These are phyloP conservation scores for Ceratocystis lukuohia DNA, from an alignment of 2,329 filamentous ascomycete genomes.

Conservation along the genomic window DNA sequence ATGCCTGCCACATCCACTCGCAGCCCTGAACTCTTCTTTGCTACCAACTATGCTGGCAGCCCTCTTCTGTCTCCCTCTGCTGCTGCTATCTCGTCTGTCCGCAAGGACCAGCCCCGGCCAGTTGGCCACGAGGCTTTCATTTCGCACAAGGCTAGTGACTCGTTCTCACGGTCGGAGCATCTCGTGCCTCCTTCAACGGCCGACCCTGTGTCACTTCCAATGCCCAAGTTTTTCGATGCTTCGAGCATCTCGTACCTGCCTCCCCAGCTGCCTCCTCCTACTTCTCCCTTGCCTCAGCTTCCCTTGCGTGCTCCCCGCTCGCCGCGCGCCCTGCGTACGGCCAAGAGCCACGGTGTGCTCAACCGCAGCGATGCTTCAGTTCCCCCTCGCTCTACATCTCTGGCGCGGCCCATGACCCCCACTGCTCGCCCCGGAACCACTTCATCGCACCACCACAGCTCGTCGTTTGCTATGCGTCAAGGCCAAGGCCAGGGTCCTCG, in stretches of 20 bases:
- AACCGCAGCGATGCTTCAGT: neutral
- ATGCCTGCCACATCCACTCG: constrained; percentile 19
- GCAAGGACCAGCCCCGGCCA: constrained; percentile 12
- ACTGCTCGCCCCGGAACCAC: neutral
- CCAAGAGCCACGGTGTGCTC: constrained; percentile 18
- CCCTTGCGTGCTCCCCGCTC: neutral
- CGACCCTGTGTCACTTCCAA: neutral
- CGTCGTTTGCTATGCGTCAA: constrained; percentile 12
- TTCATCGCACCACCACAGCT: constrained; percentile 6
- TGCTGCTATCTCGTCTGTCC: neutral
- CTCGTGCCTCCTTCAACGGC: neutral
- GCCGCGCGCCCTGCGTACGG: constrained; percentile 11
- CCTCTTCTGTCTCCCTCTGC: constrained; percentile 8
- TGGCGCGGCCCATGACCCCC: constrained; percentile 11
- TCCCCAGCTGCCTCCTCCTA: constrained; percentile 9
- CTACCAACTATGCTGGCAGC: constrained; percentile 5
- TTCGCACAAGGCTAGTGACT: constrained; percentile 18
- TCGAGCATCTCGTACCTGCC: constrained; percentile 12
- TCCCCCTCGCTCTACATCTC: constrained; percentile 7
- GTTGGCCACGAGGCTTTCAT: constrained; percentile 19
- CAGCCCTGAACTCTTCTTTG: constrained; percentile 11
- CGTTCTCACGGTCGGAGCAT: constrained; percentile 15
- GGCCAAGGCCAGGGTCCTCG: constrained; percentile 3
- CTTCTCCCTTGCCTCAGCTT: constrained; percentile 10
- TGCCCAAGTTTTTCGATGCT: constrained; percentile 7